phyloP scores from a whole-genome alignment of 768 basidiomycete species.

The Boletus fagicola region DNA sequence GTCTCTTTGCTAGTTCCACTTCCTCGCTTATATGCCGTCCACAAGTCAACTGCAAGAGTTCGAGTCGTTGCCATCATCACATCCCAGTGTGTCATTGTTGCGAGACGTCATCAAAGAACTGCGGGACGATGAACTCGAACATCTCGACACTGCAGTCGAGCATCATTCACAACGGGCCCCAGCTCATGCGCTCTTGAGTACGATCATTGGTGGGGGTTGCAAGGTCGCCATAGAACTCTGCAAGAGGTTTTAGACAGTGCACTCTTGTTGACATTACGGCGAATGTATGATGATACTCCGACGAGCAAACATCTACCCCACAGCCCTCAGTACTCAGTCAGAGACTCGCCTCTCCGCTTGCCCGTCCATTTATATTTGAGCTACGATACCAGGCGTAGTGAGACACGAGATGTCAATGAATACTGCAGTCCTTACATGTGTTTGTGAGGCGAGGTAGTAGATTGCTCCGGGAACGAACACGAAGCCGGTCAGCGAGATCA shows the following conservation, averaged over 20 bases:
- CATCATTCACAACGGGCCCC: slow-evolving; percentile 88
- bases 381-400: slow-evolving; percentile 30
- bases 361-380: slow-evolving; percentile 55
- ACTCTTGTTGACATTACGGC: background rate
- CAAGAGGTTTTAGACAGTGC: slow-evolving; percentile 60
- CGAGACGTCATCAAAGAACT: slow-evolving; percentile 76
- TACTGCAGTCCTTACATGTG: slow-evolving; percentile 38
- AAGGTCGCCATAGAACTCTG: slow-evolving; percentile 88
- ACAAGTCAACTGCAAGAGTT: slow-evolving; percentile 79
- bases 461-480: slow-evolving; percentile 62
- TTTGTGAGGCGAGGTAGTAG: slow-evolving; percentile 41
- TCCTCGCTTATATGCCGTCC: slow-evolving; percentile 6
- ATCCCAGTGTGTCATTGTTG: slow-evolving; percentile 77
- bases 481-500: slow-evolving; percentile 60
- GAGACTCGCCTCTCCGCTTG: slow-evolving; percentile 45
- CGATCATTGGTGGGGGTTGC: slow-evolving; percentile 81
- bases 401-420: slow-evolving; percentile 5
- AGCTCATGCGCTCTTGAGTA: slow-evolving; percentile 86
- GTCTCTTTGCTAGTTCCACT: slow-evolving; percentile 31
- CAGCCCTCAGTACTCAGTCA: slow-evolving; percentile 30
- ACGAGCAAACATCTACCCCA: background rate
- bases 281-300: slow-evolving; percentile 2
- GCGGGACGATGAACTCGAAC: slow-evolving; percentile 92
- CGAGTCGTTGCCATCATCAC: slow-evolving; percentile 56
- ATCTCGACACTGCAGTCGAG: slow-evolving; percentile 87